Evolutionary conservation across 148 eudicot genomes (phyloP).

Genomic region (Polygonum maritimum): DNA sequence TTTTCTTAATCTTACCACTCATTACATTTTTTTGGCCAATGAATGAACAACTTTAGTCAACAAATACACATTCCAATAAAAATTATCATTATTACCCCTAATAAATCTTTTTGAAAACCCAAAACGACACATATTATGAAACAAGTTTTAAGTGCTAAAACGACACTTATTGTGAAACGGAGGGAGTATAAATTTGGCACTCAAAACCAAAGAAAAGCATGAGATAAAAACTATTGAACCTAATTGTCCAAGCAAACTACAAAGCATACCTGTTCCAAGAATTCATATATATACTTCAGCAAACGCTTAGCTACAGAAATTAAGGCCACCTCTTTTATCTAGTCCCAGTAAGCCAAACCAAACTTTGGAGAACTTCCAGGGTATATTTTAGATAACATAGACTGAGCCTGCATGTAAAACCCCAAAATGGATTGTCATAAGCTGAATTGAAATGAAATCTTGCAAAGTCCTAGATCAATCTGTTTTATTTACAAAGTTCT

Average conservation of each 20-base stretch:
- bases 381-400: constrained; percentile 89
- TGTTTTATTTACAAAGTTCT: constrained; percentile 1
- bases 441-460: not conserved
- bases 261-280: constrained; percentile 56
- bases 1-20: too few species aligned
- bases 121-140: too few species aligned
- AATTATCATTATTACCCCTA: too few species aligned
- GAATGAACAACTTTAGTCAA: too few species aligned
- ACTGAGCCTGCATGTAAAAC: constrained; percentile 58
- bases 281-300: constrained; percentile 67
- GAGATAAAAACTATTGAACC: not conserved
- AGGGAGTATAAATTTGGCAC: not conserved
- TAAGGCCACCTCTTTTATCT: constrained; percentile 80
- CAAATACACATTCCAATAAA: too few species aligned
- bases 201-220: not conserved
- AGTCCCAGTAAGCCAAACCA: constrained; percentile 90
- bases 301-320: constrained; percentile 81
- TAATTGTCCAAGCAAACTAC: constrained; percentile 7
- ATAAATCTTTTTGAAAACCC: too few species aligned
- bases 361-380: constrained; percentile 86
- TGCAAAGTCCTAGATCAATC: not conserved
- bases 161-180: too few species aligned
- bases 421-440: not conserved
- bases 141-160: too few species aligned
- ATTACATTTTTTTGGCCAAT: too few species aligned